Base-by-base conservation (phyloP, 345 rosid genomes). In the Schrenkiella parvula region DNA sequence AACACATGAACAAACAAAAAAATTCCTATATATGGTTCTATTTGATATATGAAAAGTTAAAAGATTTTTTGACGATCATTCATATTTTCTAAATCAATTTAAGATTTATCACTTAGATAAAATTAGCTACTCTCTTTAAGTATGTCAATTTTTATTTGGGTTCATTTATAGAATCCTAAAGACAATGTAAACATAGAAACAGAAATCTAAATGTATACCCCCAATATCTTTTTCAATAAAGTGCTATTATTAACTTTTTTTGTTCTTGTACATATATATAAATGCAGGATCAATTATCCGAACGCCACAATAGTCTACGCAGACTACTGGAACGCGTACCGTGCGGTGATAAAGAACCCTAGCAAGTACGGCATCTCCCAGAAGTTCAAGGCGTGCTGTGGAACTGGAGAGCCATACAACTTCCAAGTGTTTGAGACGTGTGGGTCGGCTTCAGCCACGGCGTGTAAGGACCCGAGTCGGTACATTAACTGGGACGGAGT, bases 401-500 rank as follows among this genome's bases (percentile, higher is more conserved):
- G 97, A 73, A 46, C 76, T 3, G 88, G 89, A 13, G 90, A 83
- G 3, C 90, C 89, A 0, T 89, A 93, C 85, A 87, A 89, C 79
- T 91, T 84, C 55, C 60, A 43, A 10, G 84, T 77, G 54, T 81
- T 88, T 12, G 72, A 62, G 18, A 80, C 88, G 1, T 93, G 97
- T 43, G 97, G 98, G 6, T 28, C 80, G 19, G 80, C 86, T 63
- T 21, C 73, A 10, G 67, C 85, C 1, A 82, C 56, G 1, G 80
- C 67, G 1, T 91, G 97, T 64, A 55, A 71, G 4, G 73, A 87
- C 14, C 96, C 96, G 35, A 59, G 78, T 19, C 80, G 77, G 42
- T 84, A 88, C 71, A 85, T 91, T 51, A 93, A 93, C 46, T 93
- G 99, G 99, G 99, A 93, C 19, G 99, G 99, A 48, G 96, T 95